phyloP scores from a whole-genome alignment of 1,139 yeast genomes.

The Debaryomyces singareniensis region DNA sequence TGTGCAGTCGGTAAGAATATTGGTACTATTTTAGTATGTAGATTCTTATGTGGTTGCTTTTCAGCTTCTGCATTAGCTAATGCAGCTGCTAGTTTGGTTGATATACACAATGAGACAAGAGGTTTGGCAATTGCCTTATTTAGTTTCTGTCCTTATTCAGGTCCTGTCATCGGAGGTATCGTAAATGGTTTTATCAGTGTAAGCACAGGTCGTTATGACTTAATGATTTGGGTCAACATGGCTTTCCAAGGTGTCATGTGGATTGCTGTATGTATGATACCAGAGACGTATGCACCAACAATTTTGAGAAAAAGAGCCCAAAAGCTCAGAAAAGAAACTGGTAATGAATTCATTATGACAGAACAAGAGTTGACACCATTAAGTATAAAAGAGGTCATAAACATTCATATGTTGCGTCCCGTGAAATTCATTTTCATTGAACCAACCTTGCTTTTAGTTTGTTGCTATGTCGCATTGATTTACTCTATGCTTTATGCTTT shows the following conservation, averaged over 20 bases:
- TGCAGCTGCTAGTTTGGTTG: slow-evolving; percentile 89
- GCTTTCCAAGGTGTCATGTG: slow-evolving; percentile 86
- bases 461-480: slow-evolving; percentile 80
- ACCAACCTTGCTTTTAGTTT: slow-evolving; percentile 78
- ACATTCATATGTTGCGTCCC: slow-evolving; percentile 69
- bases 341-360: slow-evolving; percentile 78
- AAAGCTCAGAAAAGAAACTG: slow-evolving; percentile 69
- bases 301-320: slow-evolving; percentile 70
- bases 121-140: slow-evolving; percentile 88
- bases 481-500: slow-evolving; percentile 85
- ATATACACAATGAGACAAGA: slow-evolving; percentile 72
- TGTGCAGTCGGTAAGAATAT: slow-evolving; percentile 84
- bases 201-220: slow-evolving; percentile 58
- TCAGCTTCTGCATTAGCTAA: slow-evolving; percentile 78
- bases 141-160: slow-evolving; percentile 89
- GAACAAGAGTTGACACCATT: slow-evolving; percentile 83
- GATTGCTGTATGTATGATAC: slow-evolving; percentile 55
- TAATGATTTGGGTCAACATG: slow-evolving; percentile 86
- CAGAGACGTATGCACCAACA: slow-evolving; percentile 90
- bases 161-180: slow-evolving; percentile 88
- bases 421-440: slow-evolving; percentile 67
- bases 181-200: slow-evolving; percentile 81
- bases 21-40: slow-evolving; percentile 70
- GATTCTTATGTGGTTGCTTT: slow-evolving; percentile 84
- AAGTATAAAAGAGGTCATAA: slow-evolving; percentile 55